Evolutionary conservation across 202 grass and related monocot species (phyloP).

Genomic region (Alloteropsis angusta): DNA sequence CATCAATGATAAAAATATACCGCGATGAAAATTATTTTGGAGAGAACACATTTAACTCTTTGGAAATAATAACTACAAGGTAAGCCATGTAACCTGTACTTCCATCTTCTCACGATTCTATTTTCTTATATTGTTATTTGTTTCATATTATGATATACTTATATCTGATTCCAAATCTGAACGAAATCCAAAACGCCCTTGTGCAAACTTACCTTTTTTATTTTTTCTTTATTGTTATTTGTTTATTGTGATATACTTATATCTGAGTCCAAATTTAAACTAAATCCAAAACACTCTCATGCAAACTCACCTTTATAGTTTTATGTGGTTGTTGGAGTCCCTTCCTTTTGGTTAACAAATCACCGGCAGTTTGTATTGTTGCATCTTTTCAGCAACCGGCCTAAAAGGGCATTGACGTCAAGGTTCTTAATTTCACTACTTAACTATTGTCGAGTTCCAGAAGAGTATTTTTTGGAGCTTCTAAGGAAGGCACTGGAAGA

Average conservation of each 20-base stretch:
- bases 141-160: not conserved
- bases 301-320: not conserved
- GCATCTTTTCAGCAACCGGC: conserved; percentile 36
- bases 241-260: not conserved
- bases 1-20: conserved; percentile 71
- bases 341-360: not conserved
- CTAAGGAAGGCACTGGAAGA: conserved; percentile 38
- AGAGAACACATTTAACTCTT: conserved; percentile 43
- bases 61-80: conserved; percentile 70
- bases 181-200: not conserved
- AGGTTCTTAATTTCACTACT: conserved; percentile 62
- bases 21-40: conserved; percentile 20
- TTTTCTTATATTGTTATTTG: not conserved
- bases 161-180: not conserved
- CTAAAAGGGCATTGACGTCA: conserved; percentile 51
- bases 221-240: not conserved
- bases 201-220: not conserved
- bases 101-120: not conserved
- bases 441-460: conserved; percentile 48
- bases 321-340: not conserved
- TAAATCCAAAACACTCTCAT: not conserved
- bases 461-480: conserved; percentile 72
- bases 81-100: conserved; percentile 13
- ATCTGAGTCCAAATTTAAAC: not conserved
- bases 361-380: not conserved